A percentile compares a stretch with the other conserved stretches of the same genome.
These are phyloP conservation scores for Orbilia oligospora DNA, from an alignment of 2,329 filamentous ascomycete genomes.

Conservation along the genomic window DNA sequence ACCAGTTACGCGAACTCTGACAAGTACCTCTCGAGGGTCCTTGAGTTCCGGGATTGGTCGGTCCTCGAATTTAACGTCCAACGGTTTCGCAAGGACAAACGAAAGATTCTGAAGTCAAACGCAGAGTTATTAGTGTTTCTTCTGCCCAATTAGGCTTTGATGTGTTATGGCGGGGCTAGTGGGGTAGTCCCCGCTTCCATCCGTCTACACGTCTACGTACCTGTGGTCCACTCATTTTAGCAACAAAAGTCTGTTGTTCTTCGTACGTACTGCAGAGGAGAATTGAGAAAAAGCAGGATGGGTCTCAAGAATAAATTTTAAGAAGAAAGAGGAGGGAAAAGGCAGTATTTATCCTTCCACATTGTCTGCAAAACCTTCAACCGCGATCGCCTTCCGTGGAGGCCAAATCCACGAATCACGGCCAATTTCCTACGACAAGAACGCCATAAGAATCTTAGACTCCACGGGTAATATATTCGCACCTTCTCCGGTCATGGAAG, in stretches of 20 bases:
- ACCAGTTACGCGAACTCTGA: constrained; percentile 76
- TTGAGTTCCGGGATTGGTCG: constrained; percentile 67
- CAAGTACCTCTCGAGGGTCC: constrained; percentile 73
- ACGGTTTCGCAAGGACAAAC: constrained; percentile 52
- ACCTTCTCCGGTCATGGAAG: constrained; percentile 36
- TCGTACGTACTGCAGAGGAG: not conserved
- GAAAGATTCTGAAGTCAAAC: constrained; percentile 43
- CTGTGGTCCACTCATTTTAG: constrained; percentile 45
- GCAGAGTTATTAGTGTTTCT: constrained; percentile 19
- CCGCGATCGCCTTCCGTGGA: constrained; percentile 47
- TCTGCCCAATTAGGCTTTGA: constrained; percentile 5
- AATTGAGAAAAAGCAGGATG: constrained; percentile 12
- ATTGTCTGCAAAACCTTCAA: constrained; percentile 30
- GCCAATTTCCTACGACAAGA: constrained; percentile 36
- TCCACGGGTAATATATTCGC: constrained; percentile 41
- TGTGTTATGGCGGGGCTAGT: constrained; percentile 45
- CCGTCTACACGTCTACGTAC: constrained; percentile 43
- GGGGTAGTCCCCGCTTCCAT: constrained; percentile 38
- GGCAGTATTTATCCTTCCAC: constrained; percentile 56
- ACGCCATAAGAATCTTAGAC: constrained; percentile 33
- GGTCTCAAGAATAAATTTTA: constrained; percentile 14
- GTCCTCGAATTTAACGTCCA: constrained; percentile 57
- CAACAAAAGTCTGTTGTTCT: not conserved
- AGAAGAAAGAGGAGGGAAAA: constrained; percentile 31
- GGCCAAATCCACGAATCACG: constrained; percentile 43